A percentile compares a stretch with the other conserved stretches of the same genome.
Conservation (phyloP, 495 filamentous ascomycete genomes). For the Lasiosphaeria ovina region DNA sequence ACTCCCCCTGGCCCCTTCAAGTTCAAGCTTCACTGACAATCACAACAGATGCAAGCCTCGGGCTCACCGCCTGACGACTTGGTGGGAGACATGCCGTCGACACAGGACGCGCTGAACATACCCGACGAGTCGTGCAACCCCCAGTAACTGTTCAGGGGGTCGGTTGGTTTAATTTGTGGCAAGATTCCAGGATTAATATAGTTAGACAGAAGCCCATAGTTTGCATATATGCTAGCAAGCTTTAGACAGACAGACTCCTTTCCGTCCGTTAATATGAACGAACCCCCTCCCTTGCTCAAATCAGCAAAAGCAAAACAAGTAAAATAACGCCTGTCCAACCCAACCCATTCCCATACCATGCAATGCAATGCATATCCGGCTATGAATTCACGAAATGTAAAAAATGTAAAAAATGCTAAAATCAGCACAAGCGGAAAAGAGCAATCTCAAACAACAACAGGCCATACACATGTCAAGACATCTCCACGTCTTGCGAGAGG, state of each 20-base stretch:
- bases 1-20: slow-evolving; percentile 1
- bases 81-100: slow-evolving; percentile 80
- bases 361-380: neutral
- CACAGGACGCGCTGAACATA: slow-evolving; percentile 67
- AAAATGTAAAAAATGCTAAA: neutral
- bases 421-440: neutral
- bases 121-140: slow-evolving; percentile 70
- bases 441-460: neutral
- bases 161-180: neutral
- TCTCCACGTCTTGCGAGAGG: slow-evolving; percentile 29
- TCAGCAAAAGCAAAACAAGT: neutral
- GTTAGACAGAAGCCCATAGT: no score
- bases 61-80: slow-evolving; percentile 88
- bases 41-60: slow-evolving; percentile 80
- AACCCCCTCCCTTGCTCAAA: neutral
- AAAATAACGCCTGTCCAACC: neutral
- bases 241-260: neutral
- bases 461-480: slow-evolving; percentile 21
- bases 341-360: neutral
- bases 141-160: slow-evolving; percentile 48
- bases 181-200: no score
- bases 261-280: neutral
- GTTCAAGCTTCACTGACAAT: slow-evolving; percentile 18
- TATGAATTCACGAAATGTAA: neutral
- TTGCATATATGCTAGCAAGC: no score